Evolutionary conservation across 2,329 filamentous ascomycete species (phyloP).

Genomic region (Alternaria novae-zelandiae): DNA sequence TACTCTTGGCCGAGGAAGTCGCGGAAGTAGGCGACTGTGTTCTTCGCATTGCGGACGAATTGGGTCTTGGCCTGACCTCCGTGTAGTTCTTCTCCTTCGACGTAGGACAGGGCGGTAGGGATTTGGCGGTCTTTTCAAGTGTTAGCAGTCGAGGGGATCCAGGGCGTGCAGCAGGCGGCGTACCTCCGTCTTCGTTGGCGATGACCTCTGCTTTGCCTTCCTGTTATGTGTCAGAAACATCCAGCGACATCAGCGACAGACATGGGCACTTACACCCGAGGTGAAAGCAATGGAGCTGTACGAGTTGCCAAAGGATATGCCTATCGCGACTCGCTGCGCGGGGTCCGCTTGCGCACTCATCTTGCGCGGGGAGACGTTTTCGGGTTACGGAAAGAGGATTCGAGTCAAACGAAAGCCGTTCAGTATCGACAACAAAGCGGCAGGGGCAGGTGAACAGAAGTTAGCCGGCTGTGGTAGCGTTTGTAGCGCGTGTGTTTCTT

Average conservation of each 20-base stretch:
- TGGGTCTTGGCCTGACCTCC: constrained; percentile 94
- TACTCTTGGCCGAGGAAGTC: constrained; percentile 96
- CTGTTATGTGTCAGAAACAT: constrained; percentile 42
- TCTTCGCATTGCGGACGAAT: constrained; percentile 87
- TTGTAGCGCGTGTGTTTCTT: constrained; percentile 9
- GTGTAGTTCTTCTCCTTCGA: constrained; percentile 95
- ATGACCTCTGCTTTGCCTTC: constrained; percentile 98
- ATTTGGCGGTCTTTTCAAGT: constrained; percentile 83
- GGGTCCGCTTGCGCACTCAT: constrained; percentile 61
- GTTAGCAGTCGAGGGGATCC: constrained; percentile 6
- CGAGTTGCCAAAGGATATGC: constrained; percentile 96
- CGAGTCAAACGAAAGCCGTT: not conserved
- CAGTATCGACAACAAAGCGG: not conserved
- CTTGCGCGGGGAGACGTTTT: constrained; percentile 11
- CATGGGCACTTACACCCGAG: constrained; percentile 58
- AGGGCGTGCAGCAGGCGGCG: constrained; percentile 41
- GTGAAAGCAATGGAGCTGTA: constrained; percentile 97
- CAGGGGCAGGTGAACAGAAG: not conserved
- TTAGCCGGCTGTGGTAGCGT: not conserved
- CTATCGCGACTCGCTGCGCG: constrained; percentile 74
- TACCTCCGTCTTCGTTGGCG: constrained; percentile 97
- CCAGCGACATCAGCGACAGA: no score
- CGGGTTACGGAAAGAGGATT: not conserved
- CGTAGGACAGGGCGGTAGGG: constrained; percentile 90
- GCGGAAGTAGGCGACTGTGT: constrained; percentile 94